Evolutionary conservation across 768 basidiomycete genomes (phyloP).

Genomic region (Saitozyma podzolica): DNA sequence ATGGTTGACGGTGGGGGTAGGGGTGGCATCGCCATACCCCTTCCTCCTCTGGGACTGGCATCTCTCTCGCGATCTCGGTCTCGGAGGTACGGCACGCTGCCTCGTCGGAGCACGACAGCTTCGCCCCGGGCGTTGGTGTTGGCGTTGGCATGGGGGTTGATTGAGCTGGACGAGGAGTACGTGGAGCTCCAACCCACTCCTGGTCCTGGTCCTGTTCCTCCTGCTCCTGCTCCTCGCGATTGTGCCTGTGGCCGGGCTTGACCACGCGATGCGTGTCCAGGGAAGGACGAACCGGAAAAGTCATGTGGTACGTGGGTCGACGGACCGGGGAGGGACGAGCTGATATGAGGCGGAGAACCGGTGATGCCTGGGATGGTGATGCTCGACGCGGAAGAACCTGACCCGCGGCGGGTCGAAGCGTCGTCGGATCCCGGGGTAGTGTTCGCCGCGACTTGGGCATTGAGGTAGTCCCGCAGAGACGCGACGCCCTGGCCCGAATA

Average conservation of each 20-base stretch:
- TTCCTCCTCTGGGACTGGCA: constrained; percentile 4
- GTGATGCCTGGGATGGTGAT: constrained; percentile 25
- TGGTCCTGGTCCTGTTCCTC: background rate
- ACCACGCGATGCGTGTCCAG: background rate
- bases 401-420: constrained; percentile 29
- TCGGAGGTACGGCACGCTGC: background rate
- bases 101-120: background rate
- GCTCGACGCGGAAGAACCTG: constrained; percentile 25
- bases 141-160: no score
- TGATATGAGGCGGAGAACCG: constrained; percentile 6
- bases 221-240: background rate
- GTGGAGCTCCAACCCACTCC: background rate
- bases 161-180: no score
- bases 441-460: constrained; percentile 23
- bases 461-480: constrained; percentile 73
- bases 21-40: background rate
- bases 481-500: constrained; percentile 89
- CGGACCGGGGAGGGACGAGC: background rate
- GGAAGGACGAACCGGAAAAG: constrained; percentile 2
- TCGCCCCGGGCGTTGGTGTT: background rate
- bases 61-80: background rate
- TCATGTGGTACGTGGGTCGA: background rate
- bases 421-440: constrained; percentile 18
- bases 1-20: background rate
- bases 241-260: background rate